Base-by-base conservation (phyloP, 1,139 yeast species). In the Yamadazyma friedrichii region DNA sequence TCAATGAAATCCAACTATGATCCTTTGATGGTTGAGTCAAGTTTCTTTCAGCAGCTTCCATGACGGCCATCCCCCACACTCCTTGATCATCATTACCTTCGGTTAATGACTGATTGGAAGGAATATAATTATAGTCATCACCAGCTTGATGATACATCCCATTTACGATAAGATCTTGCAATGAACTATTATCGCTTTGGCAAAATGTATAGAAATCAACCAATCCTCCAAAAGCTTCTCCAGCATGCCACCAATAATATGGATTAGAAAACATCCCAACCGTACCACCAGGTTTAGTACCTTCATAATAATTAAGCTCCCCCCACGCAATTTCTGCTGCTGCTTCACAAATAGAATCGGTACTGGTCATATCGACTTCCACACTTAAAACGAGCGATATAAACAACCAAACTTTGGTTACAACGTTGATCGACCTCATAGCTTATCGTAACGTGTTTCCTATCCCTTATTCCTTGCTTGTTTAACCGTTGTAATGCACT, bases 1-100 rank as follows among this genome's bases (percentile, higher is more conserved):
- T 79, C 51, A 85, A 67, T 27, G 78, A 71, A 28, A 82, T 67
- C 94, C 95, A 86, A 43, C 79, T 66, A 41, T 83, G 82, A 35
- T 65, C 59, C 5, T 58, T 60, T 1, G 52, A 52, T 3, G 79
- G 77, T 39, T 72, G 66, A 4, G 82, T 70, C 50, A 80, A 78
- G 54, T 78, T 79, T 49, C 82, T 65, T 54, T 80, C 85, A 2
- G 74, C 82, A 1, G 86, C 86, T 43, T 69, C 75, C 74, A 81
- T 70, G 27, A 77, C 67, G 2, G 84, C 70, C 51, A 81, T 53
- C 3, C 84, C 85, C 87, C 87, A 81, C 37, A 81, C 80, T 45
- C 84, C 84, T 64, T 81, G 86, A 62, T 81, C 87, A 70, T 81
- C 87, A 58, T 81, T 81, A 56, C 86, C 87, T 57, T 80, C 85